Conservation (phyloP, 2,329 filamentous ascomycete genomes). For the Cadophora malorum region DNA sequence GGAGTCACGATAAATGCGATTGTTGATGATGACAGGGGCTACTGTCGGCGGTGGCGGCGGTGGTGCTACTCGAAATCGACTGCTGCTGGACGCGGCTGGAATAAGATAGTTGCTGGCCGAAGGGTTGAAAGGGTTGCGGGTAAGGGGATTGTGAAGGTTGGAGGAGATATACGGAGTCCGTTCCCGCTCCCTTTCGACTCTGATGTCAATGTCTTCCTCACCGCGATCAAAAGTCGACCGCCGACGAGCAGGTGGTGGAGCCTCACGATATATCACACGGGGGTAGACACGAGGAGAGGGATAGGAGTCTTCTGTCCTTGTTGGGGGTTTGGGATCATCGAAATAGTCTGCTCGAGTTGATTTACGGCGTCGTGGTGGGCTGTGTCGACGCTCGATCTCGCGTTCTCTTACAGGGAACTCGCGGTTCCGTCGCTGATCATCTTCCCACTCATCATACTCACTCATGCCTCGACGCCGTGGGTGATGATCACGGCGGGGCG, state of each 20-base stretch:
- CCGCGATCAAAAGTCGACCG: neutral
- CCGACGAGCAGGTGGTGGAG: neutral
- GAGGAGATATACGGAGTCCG: neutral
- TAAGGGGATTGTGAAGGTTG: neutral
- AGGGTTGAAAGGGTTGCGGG: neutral
- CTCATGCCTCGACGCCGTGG: neutral
- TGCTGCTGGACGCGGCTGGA: neutral
- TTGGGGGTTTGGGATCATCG: neutral
- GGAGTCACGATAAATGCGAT: slow-evolving; percentile 7
- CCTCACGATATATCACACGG: neutral
- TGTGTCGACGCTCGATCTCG: neutral
- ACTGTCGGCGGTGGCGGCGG: neutral
- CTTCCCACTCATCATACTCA: neutral
- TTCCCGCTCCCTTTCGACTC: neutral
- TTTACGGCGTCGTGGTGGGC: neutral
- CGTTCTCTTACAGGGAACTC: neutral
- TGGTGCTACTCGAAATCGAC: neutral
- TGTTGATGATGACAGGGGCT: slow-evolving; percentile 14
- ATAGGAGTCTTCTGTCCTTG: neutral
- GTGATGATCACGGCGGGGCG: neutral
- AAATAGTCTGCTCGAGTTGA: neutral
- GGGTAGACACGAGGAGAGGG: neutral
- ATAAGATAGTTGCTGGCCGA: neutral
- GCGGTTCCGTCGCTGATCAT: neutral
- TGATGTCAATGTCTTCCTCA: neutral